phyloP scores from a whole-genome alignment of 2,329 filamentous ascomycete genomes.

The Stagonosporopsis chrysanthemi region DNA sequence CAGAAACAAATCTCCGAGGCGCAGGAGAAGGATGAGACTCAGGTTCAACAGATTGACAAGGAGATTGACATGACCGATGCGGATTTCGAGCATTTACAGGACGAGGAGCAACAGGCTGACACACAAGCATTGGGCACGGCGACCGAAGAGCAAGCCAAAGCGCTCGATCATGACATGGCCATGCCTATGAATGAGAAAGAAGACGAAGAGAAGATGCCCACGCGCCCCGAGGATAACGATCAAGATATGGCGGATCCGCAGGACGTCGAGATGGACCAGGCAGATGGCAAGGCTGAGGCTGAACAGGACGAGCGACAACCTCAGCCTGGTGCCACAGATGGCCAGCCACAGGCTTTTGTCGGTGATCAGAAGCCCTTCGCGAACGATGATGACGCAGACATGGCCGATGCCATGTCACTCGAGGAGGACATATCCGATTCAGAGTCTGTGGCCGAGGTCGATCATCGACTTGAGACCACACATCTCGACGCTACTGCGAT shows the following conservation, averaged over 20 bases:
- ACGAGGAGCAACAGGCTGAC: constrained; percentile 83
- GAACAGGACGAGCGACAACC: constrained; percentile 38
- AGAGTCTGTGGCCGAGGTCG: constrained; percentile 53
- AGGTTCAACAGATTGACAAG: constrained; percentile 56
- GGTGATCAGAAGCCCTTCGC: constrained; percentile 52
- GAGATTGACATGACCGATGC: constrained; percentile 76
- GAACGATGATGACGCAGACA: constrained; percentile 48
- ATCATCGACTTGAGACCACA: constrained; percentile 73
- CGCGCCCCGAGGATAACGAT: constrained; percentile 45
- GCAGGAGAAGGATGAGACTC: constrained; percentile 58
- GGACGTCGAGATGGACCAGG: constrained; percentile 55
- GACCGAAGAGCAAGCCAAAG: constrained; percentile 83
- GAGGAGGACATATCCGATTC: constrained; percentile 48
- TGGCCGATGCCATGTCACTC: constrained; percentile 45
- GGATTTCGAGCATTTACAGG: constrained; percentile 93
- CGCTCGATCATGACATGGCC: constrained; percentile 87
- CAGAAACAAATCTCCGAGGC: constrained; percentile 75
- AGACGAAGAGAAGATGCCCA: constrained; percentile 53
- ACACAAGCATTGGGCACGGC: constrained; percentile 91
- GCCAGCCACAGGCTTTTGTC: constrained; percentile 54
- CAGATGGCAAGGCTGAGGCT: constrained; percentile 36
- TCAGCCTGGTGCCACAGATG: constrained; percentile 38
- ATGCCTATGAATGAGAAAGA: constrained; percentile 69
- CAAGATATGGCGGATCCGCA: constrained; percentile 32
- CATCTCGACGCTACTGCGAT: constrained; percentile 63